phyloP scores from a whole-genome alignment of 345 rosid species.

The Kernera saxatilis region DNA sequence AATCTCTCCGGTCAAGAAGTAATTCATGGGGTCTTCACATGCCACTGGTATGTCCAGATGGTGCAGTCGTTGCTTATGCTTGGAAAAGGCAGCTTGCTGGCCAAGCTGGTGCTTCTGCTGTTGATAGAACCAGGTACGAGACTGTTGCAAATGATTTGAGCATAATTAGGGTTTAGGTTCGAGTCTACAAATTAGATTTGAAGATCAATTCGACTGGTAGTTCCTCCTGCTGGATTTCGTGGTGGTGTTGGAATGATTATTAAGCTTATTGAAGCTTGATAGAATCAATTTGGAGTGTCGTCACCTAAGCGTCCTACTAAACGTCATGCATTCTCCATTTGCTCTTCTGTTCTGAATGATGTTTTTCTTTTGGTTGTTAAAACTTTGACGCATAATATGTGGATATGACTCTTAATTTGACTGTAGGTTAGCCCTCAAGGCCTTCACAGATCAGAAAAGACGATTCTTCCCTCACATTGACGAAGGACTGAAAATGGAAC shows the following conservation, averaged over 20 bases:
- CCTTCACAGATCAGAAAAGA: constrained; percentile 89
- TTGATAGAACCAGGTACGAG: constrained; percentile 79
- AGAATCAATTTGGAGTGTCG: neutral
- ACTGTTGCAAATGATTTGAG: neutral
- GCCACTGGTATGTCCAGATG: constrained; percentile 97
- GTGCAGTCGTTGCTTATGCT: constrained; percentile 94
- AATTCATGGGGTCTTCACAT: constrained; percentile 93
- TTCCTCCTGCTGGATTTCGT: neutral
- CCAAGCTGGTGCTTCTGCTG: constrained; percentile 99
- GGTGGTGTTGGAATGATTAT: neutral
- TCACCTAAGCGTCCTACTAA: too few relatives aligned
- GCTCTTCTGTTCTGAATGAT: neutral
- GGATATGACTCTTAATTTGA: neutral
- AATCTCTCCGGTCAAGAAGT: constrained; percentile 66
- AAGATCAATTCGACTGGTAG: neutral
- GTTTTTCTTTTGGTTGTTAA: neutral
- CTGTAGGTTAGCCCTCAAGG: constrained; percentile 88
- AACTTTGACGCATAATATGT: neutral
- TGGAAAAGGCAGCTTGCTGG: constrained; percentile 99
- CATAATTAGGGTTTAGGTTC: neutral
- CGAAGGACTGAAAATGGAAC: constrained; percentile 46
- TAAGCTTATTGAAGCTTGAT: neutral
- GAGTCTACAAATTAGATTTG: neutral
- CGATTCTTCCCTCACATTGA: constrained; percentile 82
- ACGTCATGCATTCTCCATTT: neutral